A percentile compares a stretch with the other conserved stretches of the same genome.
phyloP scores from a whole-genome alignment of 2,329 filamentous ascomycete genomes.

The Aspergillus brasiliensis region DNA sequence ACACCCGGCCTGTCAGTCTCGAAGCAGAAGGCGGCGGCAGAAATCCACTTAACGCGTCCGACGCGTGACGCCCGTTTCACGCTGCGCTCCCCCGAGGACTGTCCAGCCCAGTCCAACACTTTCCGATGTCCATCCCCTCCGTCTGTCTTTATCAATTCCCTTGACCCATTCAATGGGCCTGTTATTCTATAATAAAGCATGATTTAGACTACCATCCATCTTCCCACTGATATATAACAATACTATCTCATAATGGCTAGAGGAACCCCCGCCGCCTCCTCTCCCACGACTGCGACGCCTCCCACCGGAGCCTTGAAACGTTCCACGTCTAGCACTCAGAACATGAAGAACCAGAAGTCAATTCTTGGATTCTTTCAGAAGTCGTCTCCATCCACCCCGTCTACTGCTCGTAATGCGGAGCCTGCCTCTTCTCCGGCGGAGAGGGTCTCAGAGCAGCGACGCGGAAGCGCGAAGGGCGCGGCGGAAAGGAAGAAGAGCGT shows the following conservation, averaged over 20 bases:
- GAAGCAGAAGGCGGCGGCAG: constrained; percentile 10
- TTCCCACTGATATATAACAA: background rate
- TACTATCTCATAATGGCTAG: constrained; percentile 39
- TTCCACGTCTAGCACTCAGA: constrained; percentile 44
- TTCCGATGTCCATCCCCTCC: background rate
- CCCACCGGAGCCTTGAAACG: constrained; percentile 41
- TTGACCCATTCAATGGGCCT: background rate
- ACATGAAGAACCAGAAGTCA: constrained; percentile 66
- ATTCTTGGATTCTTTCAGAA: constrained; percentile 80
- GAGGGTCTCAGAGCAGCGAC: constrained; percentile 34
- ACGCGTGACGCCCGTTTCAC: background rate
- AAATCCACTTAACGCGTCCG: constrained; percentile 40
- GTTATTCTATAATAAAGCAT: background rate
- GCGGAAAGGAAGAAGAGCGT: constrained; percentile 50
- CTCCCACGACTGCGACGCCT: constrained; percentile 39
- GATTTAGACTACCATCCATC: background rate
- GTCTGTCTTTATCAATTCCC: background rate
- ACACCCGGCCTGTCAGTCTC: background rate
- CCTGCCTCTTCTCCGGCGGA: constrained; percentile 42
- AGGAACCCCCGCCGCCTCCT: constrained; percentile 37
- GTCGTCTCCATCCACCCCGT: constrained; percentile 51
- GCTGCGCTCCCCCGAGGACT: background rate
- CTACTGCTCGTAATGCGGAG: constrained; percentile 30
- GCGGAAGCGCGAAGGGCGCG: constrained; percentile 33
- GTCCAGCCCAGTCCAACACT: background rate